Percentiles rank a stretch among this genome's conserved stretches.
Conservation (phyloP, 2,329 filamentous ascomycete species). For the Sporothrix luriei region DNA sequence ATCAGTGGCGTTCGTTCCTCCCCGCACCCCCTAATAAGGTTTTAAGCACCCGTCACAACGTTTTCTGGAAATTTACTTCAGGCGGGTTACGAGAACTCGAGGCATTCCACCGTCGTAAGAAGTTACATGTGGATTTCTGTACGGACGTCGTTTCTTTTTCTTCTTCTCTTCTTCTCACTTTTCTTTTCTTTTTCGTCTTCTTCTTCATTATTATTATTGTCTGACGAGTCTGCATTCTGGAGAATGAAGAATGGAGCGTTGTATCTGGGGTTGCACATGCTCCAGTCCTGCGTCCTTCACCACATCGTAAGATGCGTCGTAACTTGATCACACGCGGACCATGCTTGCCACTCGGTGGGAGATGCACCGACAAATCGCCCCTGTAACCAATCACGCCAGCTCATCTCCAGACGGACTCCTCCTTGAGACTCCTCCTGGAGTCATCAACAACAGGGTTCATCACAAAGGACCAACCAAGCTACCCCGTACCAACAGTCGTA, state of each 20-base stretch:
- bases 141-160: no score
- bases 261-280: no score
- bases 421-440: background rate
- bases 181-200: no score
- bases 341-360: conserved; percentile 9
- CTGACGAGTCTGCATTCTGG: no score
- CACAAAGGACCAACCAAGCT: background rate
- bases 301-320: no score
- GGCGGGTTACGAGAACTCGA: background rate
- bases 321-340: background rate
- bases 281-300: no score
- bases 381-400: conserved; percentile 10
- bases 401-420: background rate
- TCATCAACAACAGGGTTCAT: background rate
- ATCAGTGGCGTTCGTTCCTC: background rate
- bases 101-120: background rate
- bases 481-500: no score
- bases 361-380: conserved; percentile 12
- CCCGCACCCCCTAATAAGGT: background rate
- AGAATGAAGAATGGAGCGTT: no score
- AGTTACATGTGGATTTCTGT: background rate
- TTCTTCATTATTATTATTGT: no score
- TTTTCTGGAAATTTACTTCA: conserved; percentile 1
- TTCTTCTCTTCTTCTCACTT: no score
- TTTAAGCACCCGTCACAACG: background rate